Base-by-base conservation (phyloP, 164 flowering plant genomes). In the Aristolochia californica region DNA sequence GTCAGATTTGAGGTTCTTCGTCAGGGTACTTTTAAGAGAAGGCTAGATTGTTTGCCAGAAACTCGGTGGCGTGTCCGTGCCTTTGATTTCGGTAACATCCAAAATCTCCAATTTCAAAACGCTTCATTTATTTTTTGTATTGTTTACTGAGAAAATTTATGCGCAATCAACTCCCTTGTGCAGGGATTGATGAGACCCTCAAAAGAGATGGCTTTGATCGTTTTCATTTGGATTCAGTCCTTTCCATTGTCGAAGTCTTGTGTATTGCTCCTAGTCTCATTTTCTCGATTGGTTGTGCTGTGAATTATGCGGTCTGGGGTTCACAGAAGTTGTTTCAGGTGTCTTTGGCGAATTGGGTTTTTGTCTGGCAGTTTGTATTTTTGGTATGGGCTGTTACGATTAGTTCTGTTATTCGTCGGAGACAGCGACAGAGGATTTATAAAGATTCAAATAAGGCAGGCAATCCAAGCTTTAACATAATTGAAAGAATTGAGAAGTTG, bases 401-500 rank as follows among this genome's bases (percentile, higher is more conserved):
- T 27, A 95, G 94, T 11, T 72, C 81, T 13, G 69, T 75, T 75
- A 74, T 87, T 49, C 70, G 94, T 66, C 72, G 77, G 72, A 75
- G 90, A 66, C 96, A 61, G 51, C 84, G 94, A 97, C 66, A 62
- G 71, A 76, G 86, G 69, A 65, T 91, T 45, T 74, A 74, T 56
- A 59, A 69, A 51, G 68, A 62, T 52, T 52, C 73, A 10, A 40
- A 30, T 27, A 70, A 45, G 60, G 28, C 50, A 18, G 59, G 53
- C 30, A 63, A 43, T 51, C 61, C 63, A 59, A 65, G 65, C 62
- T 74, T 72, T 25, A 77, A 79, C 77, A 68, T 93, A 53, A 25
- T 85, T 56, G 84, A 70, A 74, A 77, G 96, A 69, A 72, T 87
- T 64, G 91, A 85, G 81, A 93, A 80, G 59, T 25, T 93, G 74